Evolutionary conservation across 2,329 filamentous ascomycete species (phyloP).

Genomic region (Drechslerella stenobrocha): DNA sequence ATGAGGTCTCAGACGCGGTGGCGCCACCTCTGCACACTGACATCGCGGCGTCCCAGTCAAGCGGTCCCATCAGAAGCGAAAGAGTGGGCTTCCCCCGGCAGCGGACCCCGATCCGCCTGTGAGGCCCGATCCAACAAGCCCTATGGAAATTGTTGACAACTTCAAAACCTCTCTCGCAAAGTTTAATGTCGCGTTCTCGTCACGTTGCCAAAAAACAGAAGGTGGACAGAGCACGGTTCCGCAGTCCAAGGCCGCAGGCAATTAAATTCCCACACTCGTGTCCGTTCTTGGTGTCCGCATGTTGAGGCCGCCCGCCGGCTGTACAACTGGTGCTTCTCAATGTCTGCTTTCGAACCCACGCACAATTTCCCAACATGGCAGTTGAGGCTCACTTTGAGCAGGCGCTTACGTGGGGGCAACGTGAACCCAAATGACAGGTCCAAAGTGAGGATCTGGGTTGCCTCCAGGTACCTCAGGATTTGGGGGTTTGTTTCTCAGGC

Average conservation of each 20-base stretch:
- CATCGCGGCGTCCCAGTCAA: neutral
- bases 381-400: neutral
- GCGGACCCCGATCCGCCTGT: neutral
- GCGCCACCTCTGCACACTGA: slow-evolving; percentile 1
- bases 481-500: neutral
- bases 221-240: slow-evolving; percentile 7
- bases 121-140: neutral
- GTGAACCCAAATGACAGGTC: too few species aligned
- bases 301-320: too few species aligned
- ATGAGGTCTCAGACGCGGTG: slow-evolving; percentile 1
- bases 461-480: too few species aligned
- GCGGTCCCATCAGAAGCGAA: neutral
- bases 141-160: neutral
- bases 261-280: neutral
- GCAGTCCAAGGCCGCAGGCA: neutral
- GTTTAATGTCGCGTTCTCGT: slow-evolving; percentile 6
- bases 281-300: too few species aligned
- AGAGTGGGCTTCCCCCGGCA: neutral
- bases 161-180: neutral
- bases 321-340: too few species aligned
- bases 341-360: too few species aligned
- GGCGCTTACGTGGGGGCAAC: slow-evolving; percentile 2
- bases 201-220: slow-evolving; percentile 17
- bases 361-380: too few species aligned
- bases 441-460: too few species aligned